Evolutionary conservation across 78 protist genomes (phyloP), one percentile per base, ranked within the genome.

Genomic region (Dictyostelium firmibasis): DNA sequence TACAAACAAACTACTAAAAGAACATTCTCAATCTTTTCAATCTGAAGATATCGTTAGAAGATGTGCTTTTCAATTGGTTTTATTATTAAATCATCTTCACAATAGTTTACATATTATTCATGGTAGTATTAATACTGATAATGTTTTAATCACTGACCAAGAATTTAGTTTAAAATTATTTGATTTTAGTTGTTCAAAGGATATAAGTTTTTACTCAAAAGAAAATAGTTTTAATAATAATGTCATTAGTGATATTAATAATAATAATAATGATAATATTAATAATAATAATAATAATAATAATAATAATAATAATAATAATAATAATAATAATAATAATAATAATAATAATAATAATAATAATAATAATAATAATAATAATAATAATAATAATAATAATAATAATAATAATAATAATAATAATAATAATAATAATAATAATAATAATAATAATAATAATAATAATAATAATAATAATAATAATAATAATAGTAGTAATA

Each of bases 371-470:
- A 67, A 67, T 50, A 16, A 18, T 50, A 50, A 50, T 16, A 50
- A 50, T 50, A 50, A 50, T 50, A 50, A 50, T 69, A 27, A 69
- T 69, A 69, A 69, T 27, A 69, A 69, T 27, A 69, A 69, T 69
- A 27, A 31, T 70, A 31, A 31, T 16, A 31, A 18, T 29, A 70
- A 70, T 29, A 70, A 31, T 38, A 75, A 18, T 38, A 75, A 75
- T 75, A 75, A 14, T 36, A 75, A 75, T 75, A 75, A 75, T 75
- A 75, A 75, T 75, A 75, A 36, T 36, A 75, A 36, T 75, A 36
- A 36, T 23, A 75, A 75, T 23, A 29, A 75, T 75, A 23, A 75
- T 25, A 75, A 29, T 33, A 29, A 11, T 25, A 72, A 72, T 29
- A 33, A 50, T 50, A 50, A 50, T 50, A 50, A 50, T 50, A 16